Base-by-base conservation (phyloP, 352 stramenopile genomes). In the Sclerospora graminicola region DNA sequence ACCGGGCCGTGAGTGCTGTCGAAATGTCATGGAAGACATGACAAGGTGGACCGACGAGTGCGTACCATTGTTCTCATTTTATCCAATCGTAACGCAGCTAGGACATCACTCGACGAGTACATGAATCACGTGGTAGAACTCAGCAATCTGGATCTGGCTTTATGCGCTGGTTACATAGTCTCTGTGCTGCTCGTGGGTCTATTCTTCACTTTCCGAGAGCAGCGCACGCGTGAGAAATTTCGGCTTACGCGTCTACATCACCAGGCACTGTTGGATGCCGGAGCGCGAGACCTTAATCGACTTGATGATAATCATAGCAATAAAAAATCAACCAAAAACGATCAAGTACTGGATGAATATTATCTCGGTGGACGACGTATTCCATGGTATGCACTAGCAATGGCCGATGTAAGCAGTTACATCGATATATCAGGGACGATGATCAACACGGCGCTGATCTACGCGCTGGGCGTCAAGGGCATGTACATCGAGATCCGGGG, bases 401-500 rank as follows among this genome's bases (percentile, higher is more conserved):
- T 89, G 29, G 77, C 77, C 0, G 77, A 89, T 48, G 78, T 89
- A 41, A 87, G 74, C 57, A 85, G 71, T 42, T 89, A 89, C 51
- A 89, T 89, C 38, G 78, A 89, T 57, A 87, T 89, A 41, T 83
- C 71, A 2, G 74, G 77, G 1, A 89, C 77, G 5, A 89, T 89
- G 74, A 89, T 89, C 64, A 89, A 89, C 51, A 87, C 74, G 31
- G 78, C 72, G 46, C 48, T 89, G 13, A 62, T 89, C 39, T 89
- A 89, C 42, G 78, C 78, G 19, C 54, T 89, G 21, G 78, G 78
- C n/a, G 55, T 87, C 51, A 80, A 79, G 44, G 78, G 78, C 51
- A 87, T 89, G 78, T 87, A 81, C 66, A 85, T 89, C 41, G 78
- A 89, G 48, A 75, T 87, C 42, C 69, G 78, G 18, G 78, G 78